phyloP scores from a whole-genome alignment of 768 basidiomycete genomes.

The Infundibulicybe gibba region DNA sequence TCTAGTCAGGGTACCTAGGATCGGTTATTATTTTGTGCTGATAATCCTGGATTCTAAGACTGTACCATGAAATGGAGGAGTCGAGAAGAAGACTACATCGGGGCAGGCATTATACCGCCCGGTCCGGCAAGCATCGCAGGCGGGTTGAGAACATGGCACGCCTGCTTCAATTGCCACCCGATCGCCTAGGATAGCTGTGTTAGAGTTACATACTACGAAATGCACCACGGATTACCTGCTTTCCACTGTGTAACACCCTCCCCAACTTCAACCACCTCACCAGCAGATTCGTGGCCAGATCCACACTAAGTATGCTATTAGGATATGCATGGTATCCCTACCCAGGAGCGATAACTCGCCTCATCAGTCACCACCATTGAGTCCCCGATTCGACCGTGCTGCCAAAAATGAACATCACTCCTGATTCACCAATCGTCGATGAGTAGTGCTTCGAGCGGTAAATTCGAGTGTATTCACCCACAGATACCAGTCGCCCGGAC shows the following conservation, averaged over 20 bases:
- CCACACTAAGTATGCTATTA: constrained; percentile 41
- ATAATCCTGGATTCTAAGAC: neutral
- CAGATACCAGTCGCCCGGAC: constrained; percentile 70
- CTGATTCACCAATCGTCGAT: constrained; percentile 23
- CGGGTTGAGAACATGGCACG: constrained; percentile 61
- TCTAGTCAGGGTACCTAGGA: constrained; percentile 54
- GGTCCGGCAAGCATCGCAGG: constrained; percentile 59
- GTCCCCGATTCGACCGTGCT: constrained; percentile 64
- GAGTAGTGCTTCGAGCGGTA: neutral
- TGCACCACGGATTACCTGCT: constrained; percentile 31
- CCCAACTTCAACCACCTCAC: constrained; percentile 60
- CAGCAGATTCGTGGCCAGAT: constrained; percentile 69
- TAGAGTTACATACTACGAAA: neutral
- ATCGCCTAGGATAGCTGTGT: constrained; percentile 37
- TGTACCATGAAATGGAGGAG: constrained; percentile 63
- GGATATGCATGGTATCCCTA: neutral
- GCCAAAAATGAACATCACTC: constrained; percentile 75
- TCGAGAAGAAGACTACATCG: constrained; percentile 64
- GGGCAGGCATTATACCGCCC: constrained; percentile 65
- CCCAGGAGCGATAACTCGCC: constrained; percentile 22
- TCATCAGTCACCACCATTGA: constrained; percentile 71
- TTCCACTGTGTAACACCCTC: constrained; percentile 68
- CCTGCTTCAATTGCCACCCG: constrained; percentile 68
- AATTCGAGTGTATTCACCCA: constrained; percentile 38
- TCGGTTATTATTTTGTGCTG: neutral